Conservation (phyloP, 2,329 filamentous ascomycete genomes). For the Xylariaceae sp. region DNA sequence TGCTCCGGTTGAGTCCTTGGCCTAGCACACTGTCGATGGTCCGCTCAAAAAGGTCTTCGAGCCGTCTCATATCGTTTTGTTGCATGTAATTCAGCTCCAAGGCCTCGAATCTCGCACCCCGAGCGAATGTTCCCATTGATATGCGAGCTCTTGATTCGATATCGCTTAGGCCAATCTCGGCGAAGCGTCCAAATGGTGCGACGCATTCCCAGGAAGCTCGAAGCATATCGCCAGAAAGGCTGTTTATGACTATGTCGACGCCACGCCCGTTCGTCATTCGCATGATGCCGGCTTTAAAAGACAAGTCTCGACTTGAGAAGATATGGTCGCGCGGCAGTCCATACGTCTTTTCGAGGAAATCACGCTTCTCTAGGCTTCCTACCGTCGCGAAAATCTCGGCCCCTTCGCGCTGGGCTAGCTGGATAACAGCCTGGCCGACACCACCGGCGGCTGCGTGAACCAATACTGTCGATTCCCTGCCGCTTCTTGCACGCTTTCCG, state of each 20-base stretch:
- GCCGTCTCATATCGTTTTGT: slow-evolving; percentile 18
- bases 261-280: slow-evolving; percentile 38
- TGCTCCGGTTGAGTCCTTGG: slow-evolving; percentile 18
- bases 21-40: slow-evolving; percentile 21
- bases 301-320: slow-evolving; percentile 39
- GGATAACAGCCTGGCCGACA: slow-evolving; percentile 27
- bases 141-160: slow-evolving; percentile 43
- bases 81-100: slow-evolving; percentile 30
- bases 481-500: slow-evolving; percentile 20
- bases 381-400: slow-evolving; percentile 43
- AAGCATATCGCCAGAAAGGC: slow-evolving; percentile 38
- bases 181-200: slow-evolving; percentile 43
- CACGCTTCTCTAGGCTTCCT: slow-evolving; percentile 38
- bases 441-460: slow-evolving; percentile 31
- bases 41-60: slow-evolving; percentile 20
- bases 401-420: slow-evolving; percentile 22
- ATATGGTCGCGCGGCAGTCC: slow-evolving; percentile 41
- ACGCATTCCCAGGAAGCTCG: slow-evolving; percentile 44
- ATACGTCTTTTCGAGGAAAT: slow-evolving; percentile 39
- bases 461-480: slow-evolving; percentile 18
- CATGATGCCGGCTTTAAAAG: slow-evolving; percentile 39
- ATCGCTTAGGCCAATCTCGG: slow-evolving; percentile 44
- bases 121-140: slow-evolving; percentile 46
- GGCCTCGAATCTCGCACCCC: slow-evolving; percentile 32
- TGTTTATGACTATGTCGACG: slow-evolving; percentile 43